Conservation (phyloP, 768 basidiomycete species). For the Lepiota venenata region DNA sequence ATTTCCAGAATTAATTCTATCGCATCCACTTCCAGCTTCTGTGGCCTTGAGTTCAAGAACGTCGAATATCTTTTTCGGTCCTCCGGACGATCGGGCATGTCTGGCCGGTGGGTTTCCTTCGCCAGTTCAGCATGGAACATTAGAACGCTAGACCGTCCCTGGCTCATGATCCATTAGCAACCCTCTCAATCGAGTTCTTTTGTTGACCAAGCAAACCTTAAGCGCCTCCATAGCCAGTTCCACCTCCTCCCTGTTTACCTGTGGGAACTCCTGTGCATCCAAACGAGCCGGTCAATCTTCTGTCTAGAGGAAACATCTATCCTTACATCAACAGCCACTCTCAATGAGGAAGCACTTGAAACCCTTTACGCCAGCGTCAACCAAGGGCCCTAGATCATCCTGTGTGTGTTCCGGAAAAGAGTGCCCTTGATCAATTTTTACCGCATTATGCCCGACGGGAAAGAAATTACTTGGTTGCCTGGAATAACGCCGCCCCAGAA, state of each 20-base stretch:
- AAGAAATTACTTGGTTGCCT: conserved; percentile 66
- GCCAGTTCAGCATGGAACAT: conserved; percentile 94
- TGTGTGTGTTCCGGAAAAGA: conserved; percentile 23
- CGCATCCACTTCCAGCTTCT: conserved; percentile 75
- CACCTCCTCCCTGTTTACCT: conserved; percentile 70
- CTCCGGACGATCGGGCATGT: neutral
- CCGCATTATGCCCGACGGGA: neutral
- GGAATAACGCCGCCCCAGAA: conserved; percentile 98
- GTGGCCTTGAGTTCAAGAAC: conserved; percentile 84
- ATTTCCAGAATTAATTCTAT: conserved; percentile 73
- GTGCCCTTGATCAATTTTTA: neutral
- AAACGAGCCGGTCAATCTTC: conserved; percentile 1
- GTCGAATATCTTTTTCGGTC: conserved; percentile 66
- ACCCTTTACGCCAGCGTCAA: conserved; percentile 82
- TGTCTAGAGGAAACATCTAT: neutral
- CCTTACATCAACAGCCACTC: conserved; percentile 91
- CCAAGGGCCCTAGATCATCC: conserved; percentile 72
- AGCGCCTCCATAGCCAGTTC: conserved; percentile 68
- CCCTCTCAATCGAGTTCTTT: conserved; percentile 5
- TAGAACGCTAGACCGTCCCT: conserved; percentile 71
- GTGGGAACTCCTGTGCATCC: conserved; percentile 82
- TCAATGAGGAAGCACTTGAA: conserved; percentile 98
- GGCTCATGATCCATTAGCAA: conserved; percentile 5
- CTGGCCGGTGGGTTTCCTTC: conserved; percentile 9
- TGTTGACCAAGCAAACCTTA: conserved; percentile 43